Evolutionary conservation across 352 stramenopile species (phyloP), one percentile per base, ranked within the genome.

Genomic region (Blastocystis sp.): DNA sequence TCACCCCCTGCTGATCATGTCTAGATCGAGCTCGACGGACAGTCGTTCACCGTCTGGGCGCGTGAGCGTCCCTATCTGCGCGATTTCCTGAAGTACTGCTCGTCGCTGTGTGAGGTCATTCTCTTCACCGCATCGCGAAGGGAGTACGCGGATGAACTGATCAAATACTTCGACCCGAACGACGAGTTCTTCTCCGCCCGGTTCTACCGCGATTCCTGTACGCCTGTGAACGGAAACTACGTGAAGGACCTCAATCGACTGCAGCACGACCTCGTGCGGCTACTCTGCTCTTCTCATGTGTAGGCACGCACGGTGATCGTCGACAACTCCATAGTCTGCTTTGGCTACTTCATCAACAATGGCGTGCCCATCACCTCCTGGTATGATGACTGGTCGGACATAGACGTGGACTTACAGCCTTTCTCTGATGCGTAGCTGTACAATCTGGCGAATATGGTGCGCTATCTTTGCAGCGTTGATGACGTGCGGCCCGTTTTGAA

Each of bases 241-340:
- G 34, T 81, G 17, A 81, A 81, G 45, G 71, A 81, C n/a, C 61
- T 81, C 17, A 81, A 81, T 43, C 45, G 71, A 45, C n/a, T 81
- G 19, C 21, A 52, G 38, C 45, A 45, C 40, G 52, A 65, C 65
- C 42, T 81, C 4, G 71, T 81, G 19, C 43, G 11, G 43, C 7
- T 40, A 3, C 14, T 19, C 6, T 24, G 42, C 28, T 54, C 65
- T 10, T 21, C 43, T 81, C 10, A 81, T 19, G 3, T 28, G 28
- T 65, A 81, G 71, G 24, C n/a, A 66, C 45, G 48, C 14, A 81
- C 71, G 2, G n/a, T 81, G 0, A 81, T 81, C 42, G 52, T 81
- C 38, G 71, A 81, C 34, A 81, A 81, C 54, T 81, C 71, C 14
- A 81, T 81, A 28, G 45, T 48, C 9, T 81, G 38, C 21, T 81